phyloP scores from a whole-genome alignment of 345 rosid species.

The Acer campestre region DNA sequence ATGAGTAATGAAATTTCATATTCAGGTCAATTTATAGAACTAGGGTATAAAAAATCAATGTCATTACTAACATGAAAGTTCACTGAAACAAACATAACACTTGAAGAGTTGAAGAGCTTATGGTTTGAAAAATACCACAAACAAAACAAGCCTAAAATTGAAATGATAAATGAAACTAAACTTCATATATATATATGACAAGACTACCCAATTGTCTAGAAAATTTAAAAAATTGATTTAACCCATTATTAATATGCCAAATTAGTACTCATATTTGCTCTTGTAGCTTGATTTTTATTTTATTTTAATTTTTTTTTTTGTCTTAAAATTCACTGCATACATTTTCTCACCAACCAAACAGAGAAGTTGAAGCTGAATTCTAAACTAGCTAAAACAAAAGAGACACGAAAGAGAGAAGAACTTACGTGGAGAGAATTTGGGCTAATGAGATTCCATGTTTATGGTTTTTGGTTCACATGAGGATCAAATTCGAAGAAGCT shows the following conservation, averaged over 20 bases:
- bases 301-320: no score
- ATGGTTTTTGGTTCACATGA: no score
- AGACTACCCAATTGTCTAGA: neutral
- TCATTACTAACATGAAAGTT: neutral
- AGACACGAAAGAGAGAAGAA: neutral
- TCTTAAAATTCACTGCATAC: neutral
- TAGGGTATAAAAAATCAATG: neutral
- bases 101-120: no score
- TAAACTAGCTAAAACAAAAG: no score
- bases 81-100: neutral
- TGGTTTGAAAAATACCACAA: no score
- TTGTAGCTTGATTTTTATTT: no score
- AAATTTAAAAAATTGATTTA: neutral
- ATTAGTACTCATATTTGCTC: neutral
- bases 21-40: neutral
- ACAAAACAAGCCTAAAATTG: no score
- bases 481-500: no score
- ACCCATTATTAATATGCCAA: neutral
- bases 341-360: constrained; percentile 19
- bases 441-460: constrained; percentile 30
- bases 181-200: neutral
- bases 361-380: neutral
- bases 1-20: neutral
- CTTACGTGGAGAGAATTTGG: constrained; percentile 52
- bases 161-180: neutral